phyloP scores from a whole-genome alignment of 805 yeast species.

The Allodekkera sacchari region DNA sequence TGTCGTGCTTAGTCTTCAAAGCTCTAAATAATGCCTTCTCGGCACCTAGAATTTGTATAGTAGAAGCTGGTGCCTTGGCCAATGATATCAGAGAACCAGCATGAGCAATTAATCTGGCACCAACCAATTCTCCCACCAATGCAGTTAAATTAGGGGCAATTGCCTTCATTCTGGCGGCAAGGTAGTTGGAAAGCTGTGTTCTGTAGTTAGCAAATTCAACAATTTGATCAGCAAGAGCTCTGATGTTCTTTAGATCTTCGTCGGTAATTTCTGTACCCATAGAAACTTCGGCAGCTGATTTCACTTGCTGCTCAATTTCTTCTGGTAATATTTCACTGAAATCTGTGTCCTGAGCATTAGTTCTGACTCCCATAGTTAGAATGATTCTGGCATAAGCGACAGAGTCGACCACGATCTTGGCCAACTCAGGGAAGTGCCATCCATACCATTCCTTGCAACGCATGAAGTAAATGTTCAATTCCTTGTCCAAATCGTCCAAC shows the following conservation, averaged over 20 bases:
- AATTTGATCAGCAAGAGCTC: constrained; percentile 89
- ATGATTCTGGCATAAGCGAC: constrained; percentile 94
- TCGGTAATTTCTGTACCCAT: constrained; percentile 99
- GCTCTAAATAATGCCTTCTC: constrained; percentile 99
- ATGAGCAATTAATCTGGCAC: constrained; percentile 97
- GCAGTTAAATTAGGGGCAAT: constrained; percentile 97
- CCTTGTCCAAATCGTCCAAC: constrained; percentile 94
- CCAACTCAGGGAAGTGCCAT: constrained; percentile 99
- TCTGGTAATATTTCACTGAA: constrained; percentile 88
- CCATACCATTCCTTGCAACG: constrained; percentile 99
- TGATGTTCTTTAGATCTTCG: constrained; percentile 78
- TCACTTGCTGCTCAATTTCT: constrained; percentile 84
- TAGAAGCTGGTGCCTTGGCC: constrained; percentile 98
- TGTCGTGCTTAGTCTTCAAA: constrained; percentile 94
- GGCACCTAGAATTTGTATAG: constrained; percentile 96
- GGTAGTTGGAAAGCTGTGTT: constrained; percentile 88
- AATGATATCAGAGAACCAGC: constrained; percentile 90
- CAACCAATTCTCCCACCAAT: constrained; percentile 94
- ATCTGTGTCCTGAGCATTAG: constrained; percentile 85
- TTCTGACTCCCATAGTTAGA: constrained; percentile 87
- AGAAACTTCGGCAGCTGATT: constrained; percentile 95
- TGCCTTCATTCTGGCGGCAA: constrained; percentile 94
- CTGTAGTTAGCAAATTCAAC: constrained; percentile 94
- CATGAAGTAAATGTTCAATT: constrained; percentile 97
- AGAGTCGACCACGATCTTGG: constrained; percentile 92